Percentiles rank a stretch among this genome's conserved stretches.
These are phyloP conservation scores for Pelargonium myrrhifolium DNA, from an alignment of 441 rosid species.

Conservation along the genomic window DNA sequence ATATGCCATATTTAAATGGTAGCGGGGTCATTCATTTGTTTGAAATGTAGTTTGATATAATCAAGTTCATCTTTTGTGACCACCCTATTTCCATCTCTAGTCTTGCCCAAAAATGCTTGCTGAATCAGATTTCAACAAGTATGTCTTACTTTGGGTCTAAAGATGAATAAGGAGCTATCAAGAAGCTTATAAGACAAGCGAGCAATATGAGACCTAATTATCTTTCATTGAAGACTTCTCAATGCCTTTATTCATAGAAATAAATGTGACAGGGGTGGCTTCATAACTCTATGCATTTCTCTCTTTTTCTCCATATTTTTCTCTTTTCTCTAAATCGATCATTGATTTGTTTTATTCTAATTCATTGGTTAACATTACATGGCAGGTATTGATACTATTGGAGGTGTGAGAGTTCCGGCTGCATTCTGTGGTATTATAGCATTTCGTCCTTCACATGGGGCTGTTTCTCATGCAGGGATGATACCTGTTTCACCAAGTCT, in stretches of 20 bases:
- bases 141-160: too few relatives aligned
- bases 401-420: constrained; percentile 92
- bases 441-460: constrained; percentile 72
- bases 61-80: too few relatives aligned
- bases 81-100: too few relatives aligned
- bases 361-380: constrained; percentile 17
- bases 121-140: too few relatives aligned
- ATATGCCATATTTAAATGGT: too few relatives aligned
- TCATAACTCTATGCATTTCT: not conserved
- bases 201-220: too few relatives aligned
- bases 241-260: not conserved
- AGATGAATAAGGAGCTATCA: too few relatives aligned
- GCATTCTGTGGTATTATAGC: constrained; percentile 79
- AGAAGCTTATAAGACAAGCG: too few relatives aligned
- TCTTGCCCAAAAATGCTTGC: too few relatives aligned
- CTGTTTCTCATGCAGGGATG: constrained; percentile 49
- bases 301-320: not conserved
- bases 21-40: too few relatives aligned
- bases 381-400: constrained; percentile 80
- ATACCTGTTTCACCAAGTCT: constrained; percentile 71
- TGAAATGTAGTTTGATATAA: too few relatives aligned
- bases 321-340: not conserved
- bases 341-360: constrained; percentile 3
- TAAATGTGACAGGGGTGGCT: not conserved
- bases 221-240: too few relatives aligned